Percentiles rank a stretch among this genome's conserved stretches.
phyloP scores from a whole-genome alignment of 2,329 filamentous ascomycete species.

The Trichoderma afroharzianum region DNA sequence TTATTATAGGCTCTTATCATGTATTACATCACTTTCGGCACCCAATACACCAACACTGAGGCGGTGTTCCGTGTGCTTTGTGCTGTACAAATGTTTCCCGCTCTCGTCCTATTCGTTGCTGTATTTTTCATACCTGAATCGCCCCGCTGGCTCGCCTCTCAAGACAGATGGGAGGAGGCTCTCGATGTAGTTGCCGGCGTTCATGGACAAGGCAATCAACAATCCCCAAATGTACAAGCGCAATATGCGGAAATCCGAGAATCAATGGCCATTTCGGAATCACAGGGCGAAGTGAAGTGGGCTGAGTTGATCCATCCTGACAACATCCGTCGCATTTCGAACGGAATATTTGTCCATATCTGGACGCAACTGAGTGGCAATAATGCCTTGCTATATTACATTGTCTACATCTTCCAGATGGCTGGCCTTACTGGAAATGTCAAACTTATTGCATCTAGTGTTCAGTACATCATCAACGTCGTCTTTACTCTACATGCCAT shows the following conservation, averaged over 20 bases:
- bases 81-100: constrained; percentile 3
- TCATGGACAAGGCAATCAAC: neutral
- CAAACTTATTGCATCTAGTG: neutral
- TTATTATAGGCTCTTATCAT: neutral
- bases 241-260: constrained; percentile 7
- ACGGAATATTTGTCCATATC: constrained; percentile 3
- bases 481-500: neutral
- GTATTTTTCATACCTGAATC: constrained; percentile 5
- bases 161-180: constrained; percentile 6
- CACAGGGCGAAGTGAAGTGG: constrained; percentile 3
- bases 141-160: constrained; percentile 3
- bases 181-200: neutral
- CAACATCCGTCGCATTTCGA: constrained; percentile 5
- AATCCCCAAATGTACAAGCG: neutral
- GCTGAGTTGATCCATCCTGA: constrained; percentile 1
- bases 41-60: neutral
- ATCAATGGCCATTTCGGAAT: neutral
- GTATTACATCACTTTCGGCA: constrained; percentile 6
- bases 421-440: constrained; percentile 1
- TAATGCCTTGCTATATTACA: constrained; percentile 1
- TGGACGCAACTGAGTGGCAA: constrained; percentile 6
- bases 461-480: constrained; percentile 1
- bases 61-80: neutral
- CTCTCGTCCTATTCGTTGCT: neutral
- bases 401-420: constrained; percentile 11